Evolutionary conservation across 129 eudicot species (phyloP).

Genomic region (Artemisia argyi): DNA sequence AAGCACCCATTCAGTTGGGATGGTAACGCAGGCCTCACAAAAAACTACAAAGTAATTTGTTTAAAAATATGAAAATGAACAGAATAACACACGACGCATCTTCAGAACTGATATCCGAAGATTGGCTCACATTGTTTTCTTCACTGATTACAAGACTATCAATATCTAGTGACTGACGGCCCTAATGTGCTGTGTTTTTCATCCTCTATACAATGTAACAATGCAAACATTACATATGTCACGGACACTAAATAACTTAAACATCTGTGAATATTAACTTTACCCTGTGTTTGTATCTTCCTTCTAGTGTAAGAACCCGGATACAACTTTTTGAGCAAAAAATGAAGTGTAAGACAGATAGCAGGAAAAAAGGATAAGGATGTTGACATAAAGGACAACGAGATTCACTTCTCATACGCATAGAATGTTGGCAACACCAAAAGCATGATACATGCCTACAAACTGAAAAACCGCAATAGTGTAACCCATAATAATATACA

Average conservation of each 20-base stretch:
- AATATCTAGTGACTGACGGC: slow-evolving; percentile 64
- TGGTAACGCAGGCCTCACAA: slow-evolving; percentile 59
- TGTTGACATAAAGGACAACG: slow-evolving; percentile 73
- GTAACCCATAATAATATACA: background rate
- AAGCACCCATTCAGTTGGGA: slow-evolving; percentile 44
- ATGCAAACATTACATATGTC: slow-evolving; percentile 7
- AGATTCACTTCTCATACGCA: slow-evolving; percentile 48
- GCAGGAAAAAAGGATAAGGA: slow-evolving; percentile 73
- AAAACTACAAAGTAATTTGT: slow-evolving; percentile 36
- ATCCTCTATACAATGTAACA: slow-evolving; percentile 44
- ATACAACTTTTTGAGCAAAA: slow-evolving; percentile 65
- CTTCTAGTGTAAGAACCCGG: slow-evolving; percentile 62
- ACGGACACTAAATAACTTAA: slow-evolving; percentile 1
- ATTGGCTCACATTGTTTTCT: slow-evolving; percentile 18
- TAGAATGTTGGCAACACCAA: slow-evolving; percentile 74
- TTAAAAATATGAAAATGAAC: background rate
- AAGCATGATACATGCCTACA: slow-evolving; percentile 81
- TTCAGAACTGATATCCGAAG: slow-evolving; percentile 16
- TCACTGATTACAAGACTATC: slow-evolving; percentile 37
- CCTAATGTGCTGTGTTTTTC: slow-evolving; percentile 37
- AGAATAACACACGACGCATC: slow-evolving; percentile 40
- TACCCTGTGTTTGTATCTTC: slow-evolving; percentile 53
- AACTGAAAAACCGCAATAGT: slow-evolving; percentile 37
- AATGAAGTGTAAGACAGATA: slow-evolving; percentile 65
- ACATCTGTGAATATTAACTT: slow-evolving; percentile 4